Percentiles rank a stretch among this genome's conserved stretches.
Conservation (phyloP, 2,329 filamentous ascomycete genomes). For the Tricladium varicosporioides region DNA sequence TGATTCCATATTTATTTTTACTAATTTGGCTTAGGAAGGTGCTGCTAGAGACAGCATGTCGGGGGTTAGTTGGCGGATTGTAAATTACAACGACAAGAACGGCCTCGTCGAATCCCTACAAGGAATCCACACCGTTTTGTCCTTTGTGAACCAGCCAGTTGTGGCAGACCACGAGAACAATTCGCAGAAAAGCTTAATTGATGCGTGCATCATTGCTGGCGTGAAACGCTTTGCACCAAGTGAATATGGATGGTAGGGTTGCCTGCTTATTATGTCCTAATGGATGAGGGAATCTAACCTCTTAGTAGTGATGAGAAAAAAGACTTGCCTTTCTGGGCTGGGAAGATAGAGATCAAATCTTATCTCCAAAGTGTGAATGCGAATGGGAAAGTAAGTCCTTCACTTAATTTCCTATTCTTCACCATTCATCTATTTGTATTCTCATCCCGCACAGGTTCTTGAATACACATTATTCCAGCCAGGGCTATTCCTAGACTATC, state of each 20-base stretch:
- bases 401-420: not conserved
- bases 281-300: slow-evolving; percentile 3
- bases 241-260: slow-evolving; percentile 34
- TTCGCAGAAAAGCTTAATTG: slow-evolving; percentile 41
- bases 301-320: slow-evolving; percentile 35
- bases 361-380: slow-evolving; percentile 53
- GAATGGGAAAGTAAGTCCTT: slow-evolving; percentile 20
- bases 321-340: slow-evolving; percentile 47
- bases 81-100: slow-evolving; percentile 44
- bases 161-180: slow-evolving; percentile 21
- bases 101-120: slow-evolving; percentile 39
- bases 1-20: slow-evolving; percentile 1
- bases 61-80: slow-evolving; percentile 39
- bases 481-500: slow-evolving; percentile 47
- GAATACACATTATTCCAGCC: slow-evolving; percentile 51
- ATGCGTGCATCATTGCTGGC: slow-evolving; percentile 38
- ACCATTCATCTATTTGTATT: not conserved
- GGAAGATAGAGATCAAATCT: slow-evolving; percentile 47
- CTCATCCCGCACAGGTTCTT: slow-evolving; percentile 35
- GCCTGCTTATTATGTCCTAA: not conserved
- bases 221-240: slow-evolving; percentile 43
- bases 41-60: slow-evolving; percentile 14
- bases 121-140: slow-evolving; percentile 52
- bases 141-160: slow-evolving; percentile 37
- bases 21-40: slow-evolving; percentile 24